These are phyloP conservation scores for Zygoascus tannicola DNA, from an alignment of 805 yeast species.

Conservation along the genomic window DNA sequence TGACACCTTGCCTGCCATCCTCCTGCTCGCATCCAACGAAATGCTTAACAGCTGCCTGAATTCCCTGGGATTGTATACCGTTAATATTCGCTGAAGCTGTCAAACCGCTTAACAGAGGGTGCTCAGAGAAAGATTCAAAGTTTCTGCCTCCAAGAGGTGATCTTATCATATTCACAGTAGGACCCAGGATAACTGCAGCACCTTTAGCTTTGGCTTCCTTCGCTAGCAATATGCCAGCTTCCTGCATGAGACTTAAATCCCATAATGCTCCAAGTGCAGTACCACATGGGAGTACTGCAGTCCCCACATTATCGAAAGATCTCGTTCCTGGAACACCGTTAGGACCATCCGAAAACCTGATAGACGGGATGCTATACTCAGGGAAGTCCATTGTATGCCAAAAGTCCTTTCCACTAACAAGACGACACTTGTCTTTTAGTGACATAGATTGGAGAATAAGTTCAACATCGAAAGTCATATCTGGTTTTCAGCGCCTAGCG, in stretches of 20 bases:
- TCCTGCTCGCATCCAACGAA: constrained; percentile 56
- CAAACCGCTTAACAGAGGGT: constrained; percentile 41
- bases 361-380: constrained; percentile 35
- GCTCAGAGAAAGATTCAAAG: constrained; percentile 54
- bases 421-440: constrained; percentile 22
- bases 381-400: constrained; percentile 42
- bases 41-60: constrained; percentile 53
- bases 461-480: constrained; percentile 10
- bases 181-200: constrained; percentile 42
- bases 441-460: constrained; percentile 20
- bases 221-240: constrained; percentile 46
- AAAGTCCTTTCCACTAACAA: constrained; percentile 35
- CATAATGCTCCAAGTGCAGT: constrained; percentile 51
- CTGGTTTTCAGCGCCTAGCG: no score
- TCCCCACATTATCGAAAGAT: constrained; percentile 42
- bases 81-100: constrained; percentile 40
- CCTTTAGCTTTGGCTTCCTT: constrained; percentile 45
- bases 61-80: constrained; percentile 44
- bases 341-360: constrained; percentile 51
- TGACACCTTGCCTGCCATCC: constrained; percentile 40
- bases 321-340: constrained; percentile 54
- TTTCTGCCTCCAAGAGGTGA: constrained; percentile 54
- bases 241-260: constrained; percentile 38
- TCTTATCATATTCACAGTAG: constrained; percentile 44
- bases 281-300: constrained; percentile 54